These are phyloP conservation scores for Citeromyces hawaiiensis DNA, from an alignment of 1,139 yeast species.

Conservation along the genomic window DNA sequence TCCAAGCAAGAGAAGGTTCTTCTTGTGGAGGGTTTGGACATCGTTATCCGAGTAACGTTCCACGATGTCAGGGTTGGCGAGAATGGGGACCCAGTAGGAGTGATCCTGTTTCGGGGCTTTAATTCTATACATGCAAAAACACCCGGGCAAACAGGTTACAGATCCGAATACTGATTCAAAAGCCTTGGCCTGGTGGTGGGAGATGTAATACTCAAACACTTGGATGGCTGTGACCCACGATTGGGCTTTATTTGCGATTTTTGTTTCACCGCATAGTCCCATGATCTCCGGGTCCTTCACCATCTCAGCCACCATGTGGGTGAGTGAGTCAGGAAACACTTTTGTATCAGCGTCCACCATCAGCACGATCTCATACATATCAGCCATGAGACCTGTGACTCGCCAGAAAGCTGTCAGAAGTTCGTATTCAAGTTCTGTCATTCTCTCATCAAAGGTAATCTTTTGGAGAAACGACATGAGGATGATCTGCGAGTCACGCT, in stretches of 20 bases:
- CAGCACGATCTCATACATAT: slow-evolving; percentile 68
- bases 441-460: slow-evolving; percentile 89
- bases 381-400: slow-evolving; percentile 81
- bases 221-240: slow-evolving; percentile 94
- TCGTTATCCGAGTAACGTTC: slow-evolving; percentile 89
- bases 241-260: slow-evolving; percentile 73
- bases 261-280: slow-evolving; percentile 98
- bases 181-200: slow-evolving; percentile 94
- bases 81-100: slow-evolving; percentile 93
- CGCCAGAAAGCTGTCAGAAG: slow-evolving; percentile 71
- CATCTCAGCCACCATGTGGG: slow-evolving; percentile 91
- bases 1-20: slow-evolving; percentile 79
- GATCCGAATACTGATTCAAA: slow-evolving; percentile 95
- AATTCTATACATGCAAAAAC: slow-evolving; percentile 92
- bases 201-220: slow-evolving; percentile 89
- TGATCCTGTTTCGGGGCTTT: slow-evolving; percentile 85
- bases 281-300: slow-evolving; percentile 79
- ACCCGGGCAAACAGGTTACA: slow-evolving; percentile 96
- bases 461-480: slow-evolving; percentile 88
- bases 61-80: slow-evolving; percentile 93
- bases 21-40: slow-evolving; percentile 76
- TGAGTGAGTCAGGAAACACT: slow-evolving; percentile 79
- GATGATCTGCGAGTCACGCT: slow-evolving; percentile 91
- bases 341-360: slow-evolving; percentile 98
- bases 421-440: slow-evolving; percentile 88